Base-by-base conservation (phyloP, 2,329 filamentous ascomycete genomes). In the Fusarium nisikadoi region DNA sequence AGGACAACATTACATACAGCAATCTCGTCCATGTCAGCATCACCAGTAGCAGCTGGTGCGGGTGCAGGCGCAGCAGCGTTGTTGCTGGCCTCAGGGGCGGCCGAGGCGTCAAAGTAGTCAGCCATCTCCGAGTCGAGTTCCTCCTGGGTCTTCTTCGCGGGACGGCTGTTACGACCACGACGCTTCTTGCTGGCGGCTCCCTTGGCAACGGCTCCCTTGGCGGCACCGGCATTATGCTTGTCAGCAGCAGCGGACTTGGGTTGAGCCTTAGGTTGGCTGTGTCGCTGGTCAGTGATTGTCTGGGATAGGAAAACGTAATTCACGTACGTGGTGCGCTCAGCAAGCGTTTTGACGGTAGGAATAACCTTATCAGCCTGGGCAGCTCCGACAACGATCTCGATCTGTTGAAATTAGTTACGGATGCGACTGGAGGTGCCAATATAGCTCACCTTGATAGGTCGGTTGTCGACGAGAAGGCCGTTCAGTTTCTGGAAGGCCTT, bases 121-220 rank as follows among this genome's bases (percentile, higher is more conserved):
- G 90, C 91, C 96, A 99, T 99, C 82, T 99, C 96, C 8, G 94
- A 94, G 81, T 99, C 96, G 31, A 99, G 90, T 85, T 99, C 95
- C 81, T 97, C 95, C 3, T 92, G 91, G 0, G 94, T 97, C 93
- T 98, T 98, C 85, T 97, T 86, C 78, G 91, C 84, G 75, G 92
- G 87, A 77, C 92, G 89, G 73, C 87, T 85, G 78, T 85, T 92
- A 75, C 91, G 74, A 47, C 49, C 75, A 60, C 71, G 90, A 45
- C 87, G 85, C 80, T 86, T 88, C 82, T 87, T 87, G 76, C 84
- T 84, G 47, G 83, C 85, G 70, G 84, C 52, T 43, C 61, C 85
- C 60, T 84, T 85, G 52, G 83, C 82, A 52, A 80, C 84, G 59
- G 78, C 82, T 13, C 74, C 75, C 73, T 83, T 86, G 75, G 80